A percentile compares a stretch with the other conserved stretches of the same genome.
These are phyloP conservation scores for Phytophthora pluvialis DNA, from an alignment of 352 stramenopile species.

Conservation along the genomic window DNA sequence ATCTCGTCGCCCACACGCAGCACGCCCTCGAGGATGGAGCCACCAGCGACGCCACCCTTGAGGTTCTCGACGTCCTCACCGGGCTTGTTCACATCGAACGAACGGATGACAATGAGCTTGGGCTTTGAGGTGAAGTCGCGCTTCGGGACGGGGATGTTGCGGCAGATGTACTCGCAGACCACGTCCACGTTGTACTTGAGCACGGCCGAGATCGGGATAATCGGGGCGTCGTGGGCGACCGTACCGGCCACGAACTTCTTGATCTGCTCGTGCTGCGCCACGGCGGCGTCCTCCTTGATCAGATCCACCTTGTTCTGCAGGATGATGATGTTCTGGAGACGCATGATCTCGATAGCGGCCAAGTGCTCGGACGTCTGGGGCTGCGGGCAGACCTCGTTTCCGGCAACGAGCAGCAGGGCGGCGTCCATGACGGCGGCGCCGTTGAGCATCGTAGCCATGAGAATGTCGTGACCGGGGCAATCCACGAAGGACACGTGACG, in stretches of 20 bases:
- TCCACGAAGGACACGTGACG: slow-evolving; percentile 99
- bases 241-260: slow-evolving; percentile 92
- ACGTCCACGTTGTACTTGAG: slow-evolving; percentile 99
- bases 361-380: slow-evolving; percentile 99
- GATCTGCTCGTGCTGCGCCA: slow-evolving; percentile 98
- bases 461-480: slow-evolving; percentile 99
- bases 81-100: slow-evolving; percentile 99
- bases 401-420: slow-evolving; percentile 97
- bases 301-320: slow-evolving; percentile 99
- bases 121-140: slow-evolving; percentile 98
- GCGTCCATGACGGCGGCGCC: slow-evolving; percentile 99
- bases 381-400: slow-evolving; percentile 99
- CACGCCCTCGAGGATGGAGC: slow-evolving; percentile 97
- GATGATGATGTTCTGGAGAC: slow-evolving; percentile 99
- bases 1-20: slow-evolving; percentile 98
- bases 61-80: slow-evolving; percentile 98
- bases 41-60: slow-evolving; percentile 92
- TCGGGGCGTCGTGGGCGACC: slow-evolving; percentile 96
- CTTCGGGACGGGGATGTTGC: slow-evolving; percentile 98
- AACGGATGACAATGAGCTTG: slow-evolving; percentile 99
- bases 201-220: slow-evolving; percentile 99
- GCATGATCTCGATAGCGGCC: slow-evolving; percentile 99
- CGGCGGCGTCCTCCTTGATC: slow-evolving; percentile 98
- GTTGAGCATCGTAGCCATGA: slow-evolving; percentile 99
- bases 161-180: slow-evolving; percentile 99